Conservation (phyloP, 1,139 yeast species). For the Ogataea hybrid region DNA sequence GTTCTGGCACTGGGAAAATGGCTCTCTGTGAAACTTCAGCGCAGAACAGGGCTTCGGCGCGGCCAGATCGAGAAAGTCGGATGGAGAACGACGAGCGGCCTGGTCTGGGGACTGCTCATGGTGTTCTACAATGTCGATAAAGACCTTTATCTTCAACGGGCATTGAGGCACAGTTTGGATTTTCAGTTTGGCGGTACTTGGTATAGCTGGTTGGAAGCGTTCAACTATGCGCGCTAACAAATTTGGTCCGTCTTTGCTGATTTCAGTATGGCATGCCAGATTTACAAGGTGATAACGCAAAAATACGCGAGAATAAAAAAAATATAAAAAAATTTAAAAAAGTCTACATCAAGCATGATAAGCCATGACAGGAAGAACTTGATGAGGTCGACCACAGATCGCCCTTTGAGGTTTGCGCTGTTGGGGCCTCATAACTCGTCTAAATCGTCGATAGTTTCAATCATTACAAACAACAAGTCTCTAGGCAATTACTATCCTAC, state of each 20-base stretch:
- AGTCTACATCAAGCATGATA: neutral
- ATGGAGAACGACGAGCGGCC: no score
- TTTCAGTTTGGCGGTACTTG: slow-evolving; percentile 59
- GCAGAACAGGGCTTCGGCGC: no score
- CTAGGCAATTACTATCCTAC: slow-evolving; percentile 70
- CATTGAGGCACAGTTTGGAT: no score
- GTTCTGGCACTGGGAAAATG: no score
- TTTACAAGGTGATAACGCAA: neutral
- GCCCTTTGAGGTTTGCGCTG: slow-evolving; percentile 54
- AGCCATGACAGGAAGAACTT: slow-evolving; percentile 17
- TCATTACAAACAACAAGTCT: slow-evolving; percentile 46
- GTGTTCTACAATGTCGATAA: no score
- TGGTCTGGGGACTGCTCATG: no score
- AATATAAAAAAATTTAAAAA: neutral
- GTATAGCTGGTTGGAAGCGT: slow-evolving; percentile 29
- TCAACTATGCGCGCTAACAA: slow-evolving; percentile 21
- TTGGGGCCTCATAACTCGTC: slow-evolving; percentile 53
- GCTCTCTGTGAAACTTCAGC: no score
- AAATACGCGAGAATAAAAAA: neutral
- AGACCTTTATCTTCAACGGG: no score
- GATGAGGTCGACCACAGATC: slow-evolving; percentile 28
- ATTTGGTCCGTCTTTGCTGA: neutral
- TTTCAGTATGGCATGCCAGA: neutral
- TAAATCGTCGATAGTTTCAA: slow-evolving; percentile 44
- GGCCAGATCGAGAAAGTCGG: no score